Base-by-base conservation (phyloP, 768 basidiomycete species). In the Xanthoconium stramineum region DNA sequence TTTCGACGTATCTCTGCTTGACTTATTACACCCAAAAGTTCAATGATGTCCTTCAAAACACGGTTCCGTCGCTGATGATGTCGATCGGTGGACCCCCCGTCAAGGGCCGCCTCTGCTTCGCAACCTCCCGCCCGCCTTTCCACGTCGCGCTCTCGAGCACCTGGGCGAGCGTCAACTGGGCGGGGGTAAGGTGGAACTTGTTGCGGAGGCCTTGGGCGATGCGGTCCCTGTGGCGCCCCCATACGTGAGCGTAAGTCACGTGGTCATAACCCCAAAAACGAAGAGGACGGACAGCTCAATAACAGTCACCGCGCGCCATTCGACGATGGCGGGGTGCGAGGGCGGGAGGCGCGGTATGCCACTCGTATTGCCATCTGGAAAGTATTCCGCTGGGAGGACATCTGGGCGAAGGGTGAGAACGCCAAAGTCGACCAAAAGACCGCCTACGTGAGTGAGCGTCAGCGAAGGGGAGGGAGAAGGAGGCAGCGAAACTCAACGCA, bases 291-390 rank as follows among this genome's bases (percentile, higher is more conserved):
- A 94, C 91, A 99, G 78, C 68, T 88, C 84, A 53, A 97, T 89
- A 37, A 99, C 91, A 0, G 96, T 98, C 81, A 99, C 82, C 0
- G 95, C 94, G 53, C 96, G 79, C 94, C 95, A 96, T 74, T 99
- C 96, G 37, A 98, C 85, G 54, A 98, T 86, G 7, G 93, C 93
- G 0, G 93, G 91, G 67, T 94, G 94, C 0, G 88, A 87, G 2
- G 93, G 81, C 14, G 79, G 72, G 24, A 89, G 78, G 39, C 79
- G 81, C 4, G 91, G 86, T 50, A 93, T 77, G 20, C 76, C 76
- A 13, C 32, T 39, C 12, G 19, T 20, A 2, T 17, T 20, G 5
- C 13, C 35, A 6, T 60, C 52, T 8, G 82, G 73, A 19, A 67
- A 70, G 0, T 74, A 54, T 58, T 83, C 79, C n/a, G 79, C 72